Evolutionary conservation across 805 yeast species (phyloP).

Genomic region (Kluyveromyces starmeri): DNA sequence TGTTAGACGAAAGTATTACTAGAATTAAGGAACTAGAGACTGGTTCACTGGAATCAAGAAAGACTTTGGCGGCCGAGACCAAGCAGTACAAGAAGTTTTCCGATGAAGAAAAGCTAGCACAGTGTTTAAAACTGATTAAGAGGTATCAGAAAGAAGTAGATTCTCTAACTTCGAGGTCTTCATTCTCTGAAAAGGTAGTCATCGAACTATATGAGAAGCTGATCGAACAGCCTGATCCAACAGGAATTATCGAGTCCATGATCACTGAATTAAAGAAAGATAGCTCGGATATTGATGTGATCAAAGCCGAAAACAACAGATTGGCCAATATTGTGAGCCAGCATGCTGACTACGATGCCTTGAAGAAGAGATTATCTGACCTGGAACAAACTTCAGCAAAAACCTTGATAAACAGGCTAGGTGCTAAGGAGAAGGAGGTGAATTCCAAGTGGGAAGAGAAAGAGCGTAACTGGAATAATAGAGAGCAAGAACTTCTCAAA

Average conservation of each 20-base stretch:
- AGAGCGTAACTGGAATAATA: constrained; percentile 55
- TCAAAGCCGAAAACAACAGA: constrained; percentile 44
- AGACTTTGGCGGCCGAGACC: constrained; percentile 73
- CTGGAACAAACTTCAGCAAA: constrained; percentile 55
- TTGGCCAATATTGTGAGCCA: constrained; percentile 38
- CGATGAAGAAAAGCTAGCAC: constrained; percentile 53
- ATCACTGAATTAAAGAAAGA: constrained; percentile 50
- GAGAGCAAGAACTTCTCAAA: constrained; percentile 43
- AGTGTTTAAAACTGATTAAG: constrained; percentile 42
- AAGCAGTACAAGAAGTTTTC: constrained; percentile 65
- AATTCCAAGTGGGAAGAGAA: constrained; percentile 63
- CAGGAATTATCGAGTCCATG: constrained; percentile 64
- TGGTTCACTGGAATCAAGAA: constrained; percentile 58
- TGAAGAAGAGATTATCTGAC: constrained; percentile 53
- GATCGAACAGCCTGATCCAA: constrained; percentile 92
- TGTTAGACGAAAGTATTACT: constrained; percentile 65
- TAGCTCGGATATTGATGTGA: constrained; percentile 40
- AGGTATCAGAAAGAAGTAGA: constrained; percentile 87
- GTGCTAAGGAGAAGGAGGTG: constrained; percentile 69
- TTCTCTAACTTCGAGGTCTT: constrained; percentile 64
- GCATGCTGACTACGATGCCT: constrained; percentile 69
- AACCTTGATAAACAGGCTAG: constrained; percentile 42
- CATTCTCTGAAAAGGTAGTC: constrained; percentile 63
- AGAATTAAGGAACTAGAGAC: constrained; percentile 65
- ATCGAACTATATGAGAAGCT: constrained; percentile 65